Evolutionary conservation across 345 rosid genomes (phyloP), one percentile per base, ranked within the genome.

Genomic region (Carallia brachiata): DNA sequence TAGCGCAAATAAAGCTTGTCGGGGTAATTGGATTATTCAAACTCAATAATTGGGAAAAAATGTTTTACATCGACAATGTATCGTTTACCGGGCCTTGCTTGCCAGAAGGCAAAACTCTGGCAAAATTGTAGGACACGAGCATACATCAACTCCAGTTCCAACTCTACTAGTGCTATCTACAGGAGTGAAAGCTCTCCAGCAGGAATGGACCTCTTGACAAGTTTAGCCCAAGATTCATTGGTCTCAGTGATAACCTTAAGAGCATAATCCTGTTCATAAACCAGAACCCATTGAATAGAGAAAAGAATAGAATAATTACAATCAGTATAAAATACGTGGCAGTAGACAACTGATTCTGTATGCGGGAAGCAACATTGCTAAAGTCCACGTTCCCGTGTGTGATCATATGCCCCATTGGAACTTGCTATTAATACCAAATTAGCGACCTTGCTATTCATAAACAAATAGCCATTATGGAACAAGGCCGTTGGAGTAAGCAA

Each of bases 161-260:
- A 47, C 62, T 34, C 65, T 59, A 16, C 10, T 18, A 16, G 31
- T n/a, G 13, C 54, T 59, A 53, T 60, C 68, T 70, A 83, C 30
- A 74, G 63, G 60, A 90, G 91, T 19, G 91, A 90, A 65, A 86
- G 90, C 72, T 82, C 89, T 61, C 88, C 89, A 37, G 89, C 88
- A 48, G 80, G 84, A 63, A 86, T 76, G 16, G 86, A 75, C 84
- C 96, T 88, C 82, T 88, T 88, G 60, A 91, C 88, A 68, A 91
- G 96, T 79, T 88, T 91, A 59, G 88, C 78, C 97, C 97, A 91
- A 32, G 97, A 87, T 64, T 89, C 90, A 17, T 91, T 89, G 1
- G 96, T 84, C 81, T 91, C 93, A 0, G 73, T 77, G 67, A 91
- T 91, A 52, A 91, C 86, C 84, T 86, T 89, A 70, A 91, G 82